Conservation (phyloP, 306 rosid genomes). For the Ormosia emarginata region DNA sequence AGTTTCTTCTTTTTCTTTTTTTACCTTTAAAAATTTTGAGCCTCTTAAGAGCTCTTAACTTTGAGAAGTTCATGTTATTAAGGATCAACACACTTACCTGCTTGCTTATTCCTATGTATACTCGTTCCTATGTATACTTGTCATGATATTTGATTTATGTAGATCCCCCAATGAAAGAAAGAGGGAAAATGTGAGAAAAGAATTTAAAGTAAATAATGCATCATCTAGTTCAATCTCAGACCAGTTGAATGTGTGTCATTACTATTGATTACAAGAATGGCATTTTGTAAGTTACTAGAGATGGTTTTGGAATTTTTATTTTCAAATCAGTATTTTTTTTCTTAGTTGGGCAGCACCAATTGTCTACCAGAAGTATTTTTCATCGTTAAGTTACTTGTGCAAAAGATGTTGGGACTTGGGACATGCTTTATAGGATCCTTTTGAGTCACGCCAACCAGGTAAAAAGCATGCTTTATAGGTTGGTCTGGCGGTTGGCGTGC, state of each 20-base stretch:
- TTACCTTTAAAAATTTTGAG: no score
- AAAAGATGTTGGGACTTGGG: background rate
- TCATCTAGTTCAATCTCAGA: background rate
- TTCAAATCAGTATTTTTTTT: background rate
- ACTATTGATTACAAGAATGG: background rate
- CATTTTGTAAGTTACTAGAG: background rate
- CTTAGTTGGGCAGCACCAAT: background rate
- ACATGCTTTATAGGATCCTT: background rate
- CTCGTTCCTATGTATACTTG: no score
- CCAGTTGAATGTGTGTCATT: background rate
- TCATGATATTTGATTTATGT: background rate
- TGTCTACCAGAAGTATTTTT: background rate
- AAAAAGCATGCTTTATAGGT: no score
- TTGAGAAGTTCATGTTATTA: no score
- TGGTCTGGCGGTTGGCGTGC: background rate
- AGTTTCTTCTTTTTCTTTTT: no score
- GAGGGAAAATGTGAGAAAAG: background rate
- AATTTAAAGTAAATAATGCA: background rate
- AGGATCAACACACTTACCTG: background rate
- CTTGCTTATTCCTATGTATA: no score
- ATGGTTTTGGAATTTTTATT: background rate
- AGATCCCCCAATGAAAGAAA: background rate
- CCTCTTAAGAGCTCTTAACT: no score
- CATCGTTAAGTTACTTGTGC: background rate
- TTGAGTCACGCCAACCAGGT: no score